Evolutionary conservation across 495 filamentous ascomycete species (phyloP).

Genomic region (Hyaloscypha bicolor): DNA sequence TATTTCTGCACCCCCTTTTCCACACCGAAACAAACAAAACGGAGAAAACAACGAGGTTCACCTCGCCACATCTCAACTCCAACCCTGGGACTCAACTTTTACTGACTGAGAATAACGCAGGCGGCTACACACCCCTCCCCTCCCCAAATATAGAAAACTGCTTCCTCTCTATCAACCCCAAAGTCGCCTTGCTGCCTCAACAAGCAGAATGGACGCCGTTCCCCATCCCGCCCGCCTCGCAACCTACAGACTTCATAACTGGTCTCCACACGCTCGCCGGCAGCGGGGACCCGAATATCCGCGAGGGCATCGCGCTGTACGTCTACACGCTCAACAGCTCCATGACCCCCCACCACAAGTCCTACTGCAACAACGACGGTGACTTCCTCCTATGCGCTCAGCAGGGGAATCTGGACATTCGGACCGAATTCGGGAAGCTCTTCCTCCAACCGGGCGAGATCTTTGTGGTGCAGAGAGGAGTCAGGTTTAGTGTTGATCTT

Average conservation of each 20-base stretch:
- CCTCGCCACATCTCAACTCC: slow-evolving; percentile 15
- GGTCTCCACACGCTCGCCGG: slow-evolving; percentile 65
- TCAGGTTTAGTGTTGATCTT: slow-evolving; percentile 64
- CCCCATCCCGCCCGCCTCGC: slow-evolving; percentile 51
- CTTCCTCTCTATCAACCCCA: slow-evolving; percentile 43
- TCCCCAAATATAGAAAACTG: slow-evolving; percentile 38
- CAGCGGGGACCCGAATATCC: slow-evolving; percentile 67
- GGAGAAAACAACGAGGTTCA: background rate
- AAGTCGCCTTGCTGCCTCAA: slow-evolving; percentile 64
- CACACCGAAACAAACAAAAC: background rate
- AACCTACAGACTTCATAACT: slow-evolving; percentile 66
- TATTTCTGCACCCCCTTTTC: background rate
- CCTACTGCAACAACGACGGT: slow-evolving; percentile 71
- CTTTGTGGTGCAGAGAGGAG: slow-evolving; percentile 68
- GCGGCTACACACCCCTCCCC: slow-evolving; percentile 44
- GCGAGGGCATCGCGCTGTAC: slow-evolving; percentile 65
- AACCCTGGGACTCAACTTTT: background rate
- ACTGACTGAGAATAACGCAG: background rate
- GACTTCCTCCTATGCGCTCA: slow-evolving; percentile 72
- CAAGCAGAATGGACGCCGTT: slow-evolving; percentile 78
- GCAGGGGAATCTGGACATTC: slow-evolving; percentile 69
- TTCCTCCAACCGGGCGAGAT: slow-evolving; percentile 71
- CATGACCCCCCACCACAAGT: slow-evolving; percentile 55
- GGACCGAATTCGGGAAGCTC: slow-evolving; percentile 67
- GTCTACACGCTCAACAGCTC: slow-evolving; percentile 66